phyloP scores from a whole-genome alignment of 768 basidiomycete genomes.

The Paxillus ammoniavirescens region DNA sequence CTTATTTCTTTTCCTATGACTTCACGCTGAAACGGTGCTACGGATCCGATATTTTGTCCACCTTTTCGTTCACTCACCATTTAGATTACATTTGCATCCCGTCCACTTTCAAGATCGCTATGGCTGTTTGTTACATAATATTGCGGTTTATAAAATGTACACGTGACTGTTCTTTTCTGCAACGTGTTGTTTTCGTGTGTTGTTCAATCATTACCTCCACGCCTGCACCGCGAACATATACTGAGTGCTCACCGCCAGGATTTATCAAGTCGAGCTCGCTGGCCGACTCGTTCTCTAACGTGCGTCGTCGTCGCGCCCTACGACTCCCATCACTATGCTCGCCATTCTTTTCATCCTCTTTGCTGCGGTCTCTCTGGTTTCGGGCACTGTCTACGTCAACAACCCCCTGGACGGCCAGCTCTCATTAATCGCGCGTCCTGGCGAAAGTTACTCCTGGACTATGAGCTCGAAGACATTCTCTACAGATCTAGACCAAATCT shows the following conservation, averaged over 20 bases:
- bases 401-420: slow-evolving; percentile 70
- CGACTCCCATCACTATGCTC: slow-evolving; percentile 61
- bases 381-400: slow-evolving; percentile 49
- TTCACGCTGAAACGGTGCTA: background rate
- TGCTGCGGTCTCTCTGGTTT: slow-evolving; percentile 36
- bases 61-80: slow-evolving; percentile 5
- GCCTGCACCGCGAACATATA: background rate
- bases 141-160: slow-evolving; percentile 13
- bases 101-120: slow-evolving; percentile 5
- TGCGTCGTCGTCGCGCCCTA: slow-evolving; percentile 40
- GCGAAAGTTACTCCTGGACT: slow-evolving; percentile 65
- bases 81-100: slow-evolving; percentile 23
- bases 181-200: slow-evolving; percentile 20
- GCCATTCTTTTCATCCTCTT: slow-evolving; percentile 56
- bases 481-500: slow-evolving; percentile 39
- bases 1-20: background rate
- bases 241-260: slow-evolving; percentile 5
- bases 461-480: slow-evolving; percentile 66
- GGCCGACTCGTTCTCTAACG: slow-evolving; percentile 50
- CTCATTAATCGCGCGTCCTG: slow-evolving; percentile 73
- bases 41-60: background rate
- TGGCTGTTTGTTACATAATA: slow-evolving; percentile 5
- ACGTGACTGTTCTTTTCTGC: slow-evolving; percentile 25
- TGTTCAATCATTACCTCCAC: slow-evolving; percentile 5
- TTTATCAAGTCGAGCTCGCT: slow-evolving; percentile 48